Percentiles rank a stretch among this genome's conserved stretches.
Evolutionary conservation across 495 filamentous ascomycete species (phyloP).

Genomic region (Penicillium paxilli): DNA sequence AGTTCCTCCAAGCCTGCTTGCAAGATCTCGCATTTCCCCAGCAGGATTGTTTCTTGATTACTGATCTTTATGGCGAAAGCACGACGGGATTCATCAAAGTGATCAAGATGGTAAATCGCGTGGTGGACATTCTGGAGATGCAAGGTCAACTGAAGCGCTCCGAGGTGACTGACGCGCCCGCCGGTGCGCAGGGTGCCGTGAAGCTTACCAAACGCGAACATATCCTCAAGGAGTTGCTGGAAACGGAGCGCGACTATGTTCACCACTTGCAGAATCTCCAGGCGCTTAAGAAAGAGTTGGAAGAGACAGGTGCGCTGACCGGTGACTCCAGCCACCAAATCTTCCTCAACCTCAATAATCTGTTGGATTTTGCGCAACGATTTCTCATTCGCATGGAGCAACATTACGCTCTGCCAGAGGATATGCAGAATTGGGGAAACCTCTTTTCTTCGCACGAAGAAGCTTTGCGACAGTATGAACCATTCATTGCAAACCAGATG

Average conservation of each 20-base stretch:
- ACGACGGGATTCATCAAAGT: constrained; percentile 98
- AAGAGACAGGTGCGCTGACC: constrained; percentile 81
- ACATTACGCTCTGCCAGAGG: constrained; percentile 77
- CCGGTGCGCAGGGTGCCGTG: constrained; percentile 40
- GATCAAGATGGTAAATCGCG: constrained; percentile 79
- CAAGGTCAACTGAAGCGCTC: constrained; percentile 64
- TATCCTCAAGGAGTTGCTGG: constrained; percentile 85
- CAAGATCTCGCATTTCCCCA: constrained; percentile 72
- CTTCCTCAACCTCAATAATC: constrained; percentile 91
- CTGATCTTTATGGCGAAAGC: constrained; percentile 87
- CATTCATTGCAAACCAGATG: constrained; percentile 91
- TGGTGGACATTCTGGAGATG: constrained; percentile 81
- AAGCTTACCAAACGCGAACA: constrained; percentile 80
- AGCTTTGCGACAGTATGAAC: constrained; percentile 86
- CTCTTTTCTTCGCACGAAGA: constrained; percentile 80
- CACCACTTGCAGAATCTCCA: constrained; percentile 95
- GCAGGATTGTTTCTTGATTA: constrained; percentile 86
- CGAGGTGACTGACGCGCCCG: constrained; percentile 43
- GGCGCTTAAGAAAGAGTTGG: constrained; percentile 84
- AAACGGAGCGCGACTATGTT: constrained; percentile 97
- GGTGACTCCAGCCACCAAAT: constrained; percentile 93
- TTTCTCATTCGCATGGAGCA: constrained; percentile 96
- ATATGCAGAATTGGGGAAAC: constrained; percentile 85
- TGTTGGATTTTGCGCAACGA: constrained; percentile 91
- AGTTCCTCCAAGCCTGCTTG: constrained; percentile 68